Percentiles rank a stretch among this genome's conserved stretches.
phyloP scores from a whole-genome alignment of 805 yeast species.

The Lachancea cidri region DNA sequence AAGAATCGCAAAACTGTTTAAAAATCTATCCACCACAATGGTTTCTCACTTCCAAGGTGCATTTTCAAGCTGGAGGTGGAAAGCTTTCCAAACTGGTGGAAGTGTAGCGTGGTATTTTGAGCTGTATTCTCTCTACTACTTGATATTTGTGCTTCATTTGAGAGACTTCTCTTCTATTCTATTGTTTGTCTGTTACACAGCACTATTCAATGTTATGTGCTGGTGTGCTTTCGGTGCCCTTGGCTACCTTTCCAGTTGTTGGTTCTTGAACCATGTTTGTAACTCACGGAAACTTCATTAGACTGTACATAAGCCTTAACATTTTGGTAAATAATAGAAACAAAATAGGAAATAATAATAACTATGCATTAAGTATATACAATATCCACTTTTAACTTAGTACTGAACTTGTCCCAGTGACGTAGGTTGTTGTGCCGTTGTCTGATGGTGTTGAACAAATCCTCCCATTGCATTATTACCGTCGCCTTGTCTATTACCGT shows the following conservation, averaged over 20 bases:
- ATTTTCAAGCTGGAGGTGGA: slow-evolving; percentile 72
- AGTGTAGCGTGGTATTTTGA: slow-evolving; percentile 70
- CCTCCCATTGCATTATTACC: slow-evolving; percentile 28
- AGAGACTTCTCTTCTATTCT: slow-evolving; percentile 62
- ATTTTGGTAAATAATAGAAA: not conserved
- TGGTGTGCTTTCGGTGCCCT: slow-evolving; percentile 74
- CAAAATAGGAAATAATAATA: not conserved
- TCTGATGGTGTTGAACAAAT: slow-evolving; percentile 28
- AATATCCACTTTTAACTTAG: not conserved
- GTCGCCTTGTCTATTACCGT: slow-evolving; percentile 9
- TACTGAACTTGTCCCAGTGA: slow-evolving; percentile 4
- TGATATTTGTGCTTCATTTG: slow-evolving; percentile 50
- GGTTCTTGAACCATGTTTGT: slow-evolving; percentile 48
- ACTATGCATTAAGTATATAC: not conserved
- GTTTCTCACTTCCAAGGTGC: not conserved
- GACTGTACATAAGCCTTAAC: not conserved
- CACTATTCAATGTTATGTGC: slow-evolving; percentile 54
- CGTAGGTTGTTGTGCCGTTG: slow-evolving; percentile 6
- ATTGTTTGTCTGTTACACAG: slow-evolving; percentile 67
- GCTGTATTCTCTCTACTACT: slow-evolving; percentile 63
- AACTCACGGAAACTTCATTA: slow-evolving; percentile 1
- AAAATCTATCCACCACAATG: not conserved
- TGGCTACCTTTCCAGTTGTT: slow-evolving; percentile 60
- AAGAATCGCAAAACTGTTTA: not conserved
- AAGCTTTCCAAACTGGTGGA: slow-evolving; percentile 62